Base-by-base conservation (phyloP, 2,329 filamentous ascomycete species). In the Dothistroma septosporum region DNA sequence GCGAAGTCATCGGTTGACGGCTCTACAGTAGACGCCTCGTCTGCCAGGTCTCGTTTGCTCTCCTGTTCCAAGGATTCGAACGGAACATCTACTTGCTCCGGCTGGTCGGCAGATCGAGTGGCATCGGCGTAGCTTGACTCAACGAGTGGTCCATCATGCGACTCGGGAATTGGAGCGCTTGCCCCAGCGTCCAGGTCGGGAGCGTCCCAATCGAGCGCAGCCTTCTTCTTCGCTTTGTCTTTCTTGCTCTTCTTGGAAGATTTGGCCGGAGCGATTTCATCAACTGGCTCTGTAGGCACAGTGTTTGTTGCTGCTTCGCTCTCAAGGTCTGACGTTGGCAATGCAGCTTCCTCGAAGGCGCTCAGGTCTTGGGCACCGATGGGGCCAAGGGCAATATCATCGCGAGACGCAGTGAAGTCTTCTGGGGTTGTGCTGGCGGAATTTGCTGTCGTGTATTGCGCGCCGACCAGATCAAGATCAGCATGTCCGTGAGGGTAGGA, bases 151-250 rank as follows among this genome's bases (percentile, higher is more conserved):
- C 14, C 47, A 6, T 44, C 12, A 19, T 3, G 41, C 41, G 41
- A 44, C 41, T 44, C 41, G 19, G 41, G 41, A 8, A 44, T 19
- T 19, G 41, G 16, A 44, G 41, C n/a, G 41, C 41, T 44, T 44
- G 41, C 16, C 12, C 5, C 21, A 31, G 47, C 28, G 12, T 50
- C 41, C 19, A 4, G 41, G 41, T 44, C 41, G 8, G 41, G 41
- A 44, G 14, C 19, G 3, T 44, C 41, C 47, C 47, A 50, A 50
- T 50, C 10, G 28, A 44, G 19, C 50, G 53, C 35, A 55, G 41
- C 28, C 64, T 28, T 64, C 44, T 69, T 70, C 63, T 77, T 77
- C 49, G 76, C 76, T 64, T 77, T 77, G 28, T 75, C 73, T 54
- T 77, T 78, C 67, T 77, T 77, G 52, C 72, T 70, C 60, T 70